Evolutionary conservation across 1,139 yeast genomes (phyloP).

Genomic region (Yamadazyma taylorii): DNA sequence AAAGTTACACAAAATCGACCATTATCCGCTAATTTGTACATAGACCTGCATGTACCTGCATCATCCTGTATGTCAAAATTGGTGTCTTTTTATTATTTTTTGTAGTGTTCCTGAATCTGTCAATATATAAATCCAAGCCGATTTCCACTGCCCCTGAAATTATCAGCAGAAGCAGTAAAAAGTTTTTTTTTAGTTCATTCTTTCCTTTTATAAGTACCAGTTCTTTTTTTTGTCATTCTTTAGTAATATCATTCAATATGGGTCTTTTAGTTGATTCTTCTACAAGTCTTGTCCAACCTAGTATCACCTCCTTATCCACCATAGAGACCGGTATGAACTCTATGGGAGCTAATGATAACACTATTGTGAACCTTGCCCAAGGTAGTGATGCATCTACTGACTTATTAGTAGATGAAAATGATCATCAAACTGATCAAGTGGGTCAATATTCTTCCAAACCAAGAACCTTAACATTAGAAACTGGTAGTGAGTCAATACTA

Average conservation of each 20-base stretch:
- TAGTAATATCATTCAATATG: constrained; percentile 2
- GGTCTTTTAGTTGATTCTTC: constrained; percentile 7
- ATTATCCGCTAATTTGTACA: neutral
- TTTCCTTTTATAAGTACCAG: too few species aligned
- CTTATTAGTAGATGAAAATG: constrained; percentile 13
- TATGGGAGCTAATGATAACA: neutral
- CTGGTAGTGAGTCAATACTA: constrained; percentile 16
- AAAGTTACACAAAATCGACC: neutral
- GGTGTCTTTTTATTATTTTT: too few species aligned
- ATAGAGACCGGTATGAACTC: too few species aligned
- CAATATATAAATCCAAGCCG: too few species aligned
- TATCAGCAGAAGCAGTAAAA: too few species aligned
- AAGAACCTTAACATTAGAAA: constrained; percentile 13
- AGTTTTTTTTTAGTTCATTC: too few species aligned
- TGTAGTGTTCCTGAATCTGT: too few species aligned
- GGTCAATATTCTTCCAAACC: constrained; percentile 14
- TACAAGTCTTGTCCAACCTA: constrained; percentile 4
- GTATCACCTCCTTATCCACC: constrained; percentile 6
- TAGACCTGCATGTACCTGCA: neutral
- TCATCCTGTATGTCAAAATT: too few species aligned
- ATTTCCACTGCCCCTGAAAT: too few species aligned
- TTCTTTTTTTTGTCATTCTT: too few species aligned
- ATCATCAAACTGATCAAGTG: constrained; percentile 7
- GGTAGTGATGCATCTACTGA: neutral
- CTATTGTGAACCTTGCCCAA: neutral